Conservation (phyloP, 768 basidiomycete genomes). For the Suillus variegatus region DNA sequence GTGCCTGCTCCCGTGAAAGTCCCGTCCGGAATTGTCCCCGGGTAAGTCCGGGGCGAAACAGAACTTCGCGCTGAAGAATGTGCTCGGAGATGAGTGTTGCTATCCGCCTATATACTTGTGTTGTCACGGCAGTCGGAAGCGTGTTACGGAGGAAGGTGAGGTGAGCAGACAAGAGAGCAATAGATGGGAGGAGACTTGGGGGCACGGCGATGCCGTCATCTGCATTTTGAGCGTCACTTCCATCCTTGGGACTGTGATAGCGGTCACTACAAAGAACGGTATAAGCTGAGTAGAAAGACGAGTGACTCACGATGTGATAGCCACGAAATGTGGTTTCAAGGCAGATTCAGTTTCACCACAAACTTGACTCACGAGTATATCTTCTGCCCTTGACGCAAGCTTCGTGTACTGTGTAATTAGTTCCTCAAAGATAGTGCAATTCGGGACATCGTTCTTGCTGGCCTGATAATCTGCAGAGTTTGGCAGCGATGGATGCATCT, state of each 20-base stretch:
- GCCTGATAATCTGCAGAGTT: conserved; percentile 29
- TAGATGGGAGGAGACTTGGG: conserved; percentile 69
- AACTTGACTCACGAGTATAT: conserved; percentile 83
- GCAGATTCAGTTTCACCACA: conserved; percentile 78
- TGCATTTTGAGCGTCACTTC: neutral
- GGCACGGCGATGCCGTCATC: conserved; percentile 54
- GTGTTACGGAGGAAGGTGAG: conserved; percentile 65
- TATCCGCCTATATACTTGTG: conserved; percentile 72
- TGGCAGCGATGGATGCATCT: conserved; percentile 53
- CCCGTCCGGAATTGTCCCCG: conserved; percentile 26
- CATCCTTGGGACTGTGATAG: conserved; percentile 1
- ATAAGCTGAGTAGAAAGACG: neutral
- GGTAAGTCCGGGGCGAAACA: conserved; percentile 73
- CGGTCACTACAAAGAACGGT: neutral
- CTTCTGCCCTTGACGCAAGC: conserved; percentile 72
- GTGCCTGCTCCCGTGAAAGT: conserved; percentile 49
- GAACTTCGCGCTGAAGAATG: conserved; percentile 80
- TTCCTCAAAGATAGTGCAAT: conserved; percentile 79
- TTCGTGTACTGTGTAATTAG: conserved; percentile 64
- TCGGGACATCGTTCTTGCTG: conserved; percentile 37
- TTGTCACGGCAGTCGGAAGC: conserved; percentile 59
- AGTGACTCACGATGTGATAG: conserved; percentile 44
- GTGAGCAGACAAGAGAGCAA: conserved; percentile 81
- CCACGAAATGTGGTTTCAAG: conserved; percentile 70
- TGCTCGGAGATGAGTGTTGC: conserved; percentile 71